A percentile compares a stretch with the other conserved stretches of the same genome.
Conservation (phyloP, 73 alveolate genomes). For the Paramecium primaurelia region DNA sequence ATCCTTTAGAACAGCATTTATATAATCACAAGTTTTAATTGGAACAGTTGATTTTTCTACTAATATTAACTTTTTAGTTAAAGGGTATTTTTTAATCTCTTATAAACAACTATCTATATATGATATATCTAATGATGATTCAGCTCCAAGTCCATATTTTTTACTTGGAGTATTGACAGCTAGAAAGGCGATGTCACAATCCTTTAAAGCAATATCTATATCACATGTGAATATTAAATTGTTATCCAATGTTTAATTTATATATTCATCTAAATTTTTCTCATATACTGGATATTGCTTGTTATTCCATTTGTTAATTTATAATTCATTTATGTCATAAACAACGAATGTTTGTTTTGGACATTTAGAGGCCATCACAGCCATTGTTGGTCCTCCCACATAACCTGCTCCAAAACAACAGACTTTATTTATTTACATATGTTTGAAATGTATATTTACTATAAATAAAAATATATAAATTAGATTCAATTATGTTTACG, state of each 20-base stretch:
- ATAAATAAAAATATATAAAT: neutral
- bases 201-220: slow-evolving; percentile 64
- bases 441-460: neutral
- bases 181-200: slow-evolving; percentile 70
- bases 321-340: slow-evolving; percentile 77
- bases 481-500: neutral
- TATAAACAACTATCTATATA: slow-evolving; percentile 66
- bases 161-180: slow-evolving; percentile 97
- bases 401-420: slow-evolving; percentile 96
- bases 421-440: slow-evolving; percentile 57
- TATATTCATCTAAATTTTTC: neutral
- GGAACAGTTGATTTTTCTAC: slow-evolving; percentile 97
- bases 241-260: slow-evolving; percentile 23
- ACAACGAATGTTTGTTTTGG: slow-evolving; percentile 76
- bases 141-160: slow-evolving; percentile 73
- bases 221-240: slow-evolving; percentile 83
- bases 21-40: slow-evolving; percentile 82
- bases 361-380: slow-evolving; percentile 85
- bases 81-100: slow-evolving; percentile 43
- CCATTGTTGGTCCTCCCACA: slow-evolving; percentile 96
- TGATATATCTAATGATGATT: slow-evolving; percentile 74
- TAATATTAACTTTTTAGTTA: slow-evolving; percentile 62
- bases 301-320: slow-evolving; percentile 75
- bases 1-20: slow-evolving; percentile 54
- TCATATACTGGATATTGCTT: slow-evolving; percentile 1